Base-by-base conservation (phyloP, 2,329 filamentous ascomycete genomes). In the Zelopaecilomyces penicillatus region DNA sequence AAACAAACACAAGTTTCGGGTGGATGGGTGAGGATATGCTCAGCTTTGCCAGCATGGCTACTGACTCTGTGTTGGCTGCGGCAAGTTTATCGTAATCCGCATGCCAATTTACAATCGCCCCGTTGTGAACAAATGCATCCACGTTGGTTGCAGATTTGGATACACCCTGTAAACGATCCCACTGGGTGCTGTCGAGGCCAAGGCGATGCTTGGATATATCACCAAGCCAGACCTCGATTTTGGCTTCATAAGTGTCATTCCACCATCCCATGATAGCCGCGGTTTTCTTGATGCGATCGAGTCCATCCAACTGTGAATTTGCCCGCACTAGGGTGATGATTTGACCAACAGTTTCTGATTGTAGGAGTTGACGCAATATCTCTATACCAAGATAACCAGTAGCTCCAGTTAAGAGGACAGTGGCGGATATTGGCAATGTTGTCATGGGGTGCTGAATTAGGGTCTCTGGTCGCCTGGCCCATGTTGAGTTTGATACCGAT, bases 51-150 rank as follows among this genome's bases (percentile, higher is more conserved):
- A 60, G 42, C 1, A 52, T 40, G 6, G 51, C 9, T 4, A 52
- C 52, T 0, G 57, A 56, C 3, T 47, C 67, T 2, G 95, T 87
- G 58, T 95, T 95, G 41, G 84, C 73, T 1, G 77, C 70, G 55
- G 76, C 78, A 52, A 95, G 74, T 37, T 78, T 77, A 7, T 79
- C 74, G 63, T 95, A 95, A 5, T 78, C 80, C 54, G 81, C 74
- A 31, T 94, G 80, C 88, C 87, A 95, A 59, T 94, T 83, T 6
- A 86, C 81, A 33, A 74, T 70, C 11, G 87, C 87, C 37, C 87
- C 90, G 57, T 95, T 95, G 69, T 95, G 84, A 32, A 88, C 76
- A 6, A 88, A 70, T 2, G 81, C 74, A 57, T 94, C 85, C 1
- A 83, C 82, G 34, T 80, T 72, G 4, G 80, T 65, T 10, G 8